Percentiles rank a stretch among this genome's conserved stretches.
Conservation (phyloP, 140 eudicot species). For the Senecio squalidus region DNA sequence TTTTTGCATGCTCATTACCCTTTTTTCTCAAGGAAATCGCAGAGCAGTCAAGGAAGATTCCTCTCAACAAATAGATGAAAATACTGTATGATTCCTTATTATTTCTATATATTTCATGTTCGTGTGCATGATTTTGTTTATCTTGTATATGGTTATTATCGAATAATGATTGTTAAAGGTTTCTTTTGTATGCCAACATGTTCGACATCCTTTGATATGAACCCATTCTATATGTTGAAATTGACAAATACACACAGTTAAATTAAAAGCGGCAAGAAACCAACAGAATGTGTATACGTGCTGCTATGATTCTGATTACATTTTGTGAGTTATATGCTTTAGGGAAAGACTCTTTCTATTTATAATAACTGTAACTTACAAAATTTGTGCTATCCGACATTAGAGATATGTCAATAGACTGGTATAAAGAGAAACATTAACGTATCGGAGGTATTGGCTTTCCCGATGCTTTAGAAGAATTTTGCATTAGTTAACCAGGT, state of each 20-base stretch:
- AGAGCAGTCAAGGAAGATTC: conserved; percentile 24
- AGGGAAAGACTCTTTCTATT: too few relatives aligned
- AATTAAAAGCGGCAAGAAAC: too few relatives aligned
- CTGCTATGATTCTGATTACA: too few relatives aligned
- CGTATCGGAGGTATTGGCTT: too few relatives aligned
- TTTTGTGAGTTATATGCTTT: too few relatives aligned
- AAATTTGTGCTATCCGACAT: too few relatives aligned
- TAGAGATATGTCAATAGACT: too few relatives aligned
- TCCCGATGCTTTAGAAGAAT: too few relatives aligned
- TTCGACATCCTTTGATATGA: background rate
- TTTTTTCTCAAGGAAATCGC: conserved; percentile 39
- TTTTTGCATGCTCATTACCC: conserved; percentile 35
- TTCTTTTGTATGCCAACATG: background rate
- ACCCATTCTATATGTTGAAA: background rate
- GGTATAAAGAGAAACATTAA: too few relatives aligned
- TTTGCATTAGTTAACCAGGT: too few relatives aligned
- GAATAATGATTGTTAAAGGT: background rate
- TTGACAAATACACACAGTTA: background rate
- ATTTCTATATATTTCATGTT: background rate
- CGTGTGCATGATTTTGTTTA: conserved; percentile 6
- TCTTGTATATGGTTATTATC: background rate
- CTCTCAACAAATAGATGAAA: conserved; percentile 36
- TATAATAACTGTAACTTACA: too few relatives aligned
- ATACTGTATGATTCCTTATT: conserved; percentile 37
- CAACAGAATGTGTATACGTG: too few relatives aligned